Percentiles rank a stretch among this genome's conserved stretches.
Evolutionary conservation across 2,329 filamentous ascomycete species (phyloP).

Genomic region (Fusarium tanahbumbuense): DNA sequence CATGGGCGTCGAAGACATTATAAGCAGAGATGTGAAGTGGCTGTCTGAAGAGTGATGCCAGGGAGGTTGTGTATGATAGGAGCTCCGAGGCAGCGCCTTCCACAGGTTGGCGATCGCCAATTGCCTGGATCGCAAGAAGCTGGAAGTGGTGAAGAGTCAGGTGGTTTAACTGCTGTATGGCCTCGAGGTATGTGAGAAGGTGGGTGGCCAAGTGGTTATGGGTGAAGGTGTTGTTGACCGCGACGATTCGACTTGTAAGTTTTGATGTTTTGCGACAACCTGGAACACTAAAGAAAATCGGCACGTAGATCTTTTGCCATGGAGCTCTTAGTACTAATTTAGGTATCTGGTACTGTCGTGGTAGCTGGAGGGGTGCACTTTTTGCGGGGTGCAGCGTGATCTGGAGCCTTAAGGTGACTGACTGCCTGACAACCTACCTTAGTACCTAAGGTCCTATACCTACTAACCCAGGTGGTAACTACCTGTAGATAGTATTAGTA

Average conservation of each 20-base stretch:
- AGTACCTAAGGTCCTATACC: too few species aligned
- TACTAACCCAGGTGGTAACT: too few species aligned
- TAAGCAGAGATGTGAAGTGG: conserved; percentile 4
- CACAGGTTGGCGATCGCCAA: background rate
- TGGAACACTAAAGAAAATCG: conserved; percentile 3
- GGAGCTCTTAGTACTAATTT: conserved; percentile 14
- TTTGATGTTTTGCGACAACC: conserved; percentile 27
- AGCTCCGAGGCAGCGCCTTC: conserved; percentile 10
- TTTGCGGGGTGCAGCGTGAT: conserved; percentile 34
- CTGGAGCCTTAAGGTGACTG: conserved; percentile 4
- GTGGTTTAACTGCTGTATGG: background rate
- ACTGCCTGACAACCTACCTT: background rate
- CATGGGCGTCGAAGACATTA: conserved; percentile 68
- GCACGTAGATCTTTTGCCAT: conserved; percentile 11
- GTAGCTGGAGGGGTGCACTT: conserved; percentile 40
- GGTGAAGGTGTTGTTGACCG: background rate
- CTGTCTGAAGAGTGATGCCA: background rate
- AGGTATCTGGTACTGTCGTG: background rate
- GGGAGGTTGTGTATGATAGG: background rate
- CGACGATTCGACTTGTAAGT: conserved; percentile 10
- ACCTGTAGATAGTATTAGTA: background rate
- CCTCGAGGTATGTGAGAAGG: background rate
- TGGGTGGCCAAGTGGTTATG: background rate
- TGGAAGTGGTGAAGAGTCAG: background rate
- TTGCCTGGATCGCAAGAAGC: background rate